Base-by-base conservation (phyloP, 768 basidiomycete species). In the Erythrobasidium yunnanense region DNA sequence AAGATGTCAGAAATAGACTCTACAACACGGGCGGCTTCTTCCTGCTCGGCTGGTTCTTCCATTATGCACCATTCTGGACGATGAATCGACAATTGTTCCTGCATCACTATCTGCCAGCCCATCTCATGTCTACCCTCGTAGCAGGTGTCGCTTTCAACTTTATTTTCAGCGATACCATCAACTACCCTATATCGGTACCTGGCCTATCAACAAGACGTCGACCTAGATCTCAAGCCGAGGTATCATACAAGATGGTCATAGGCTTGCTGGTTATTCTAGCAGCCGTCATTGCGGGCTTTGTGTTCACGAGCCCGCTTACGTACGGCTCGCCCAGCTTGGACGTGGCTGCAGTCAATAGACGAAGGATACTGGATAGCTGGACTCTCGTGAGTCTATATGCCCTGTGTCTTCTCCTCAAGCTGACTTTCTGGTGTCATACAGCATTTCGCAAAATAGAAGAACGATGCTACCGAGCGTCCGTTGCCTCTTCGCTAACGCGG, bases 1-100 rank as follows among this genome's bases (percentile, higher is more conserved):
- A 69, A 97, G 93, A 86, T 67, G 84, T 90, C 27, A 89, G 91
- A 54, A 91, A 93, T 74, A 85, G 95, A 34, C 80, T 97, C 11
- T 89, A 91, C 84, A 92, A 97, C 75, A 91, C 90, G 50, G 83
- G 88, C 25, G 90, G 93, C 22, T 95, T 96, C 81, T 97, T 99
- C 83, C 77, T 91, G 58, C 78, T 91, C 30, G 83, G 93, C 25
- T 99, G 95, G 95, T 86, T 82, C 13, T 88, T 88, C 62, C 95
- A 99, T 76, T 99, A 95, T 78, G 79, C 87, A 73, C 95, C 95
- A 4, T 99, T 97, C 82, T 99, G 89, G 85, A 81, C 96, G 27
- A 93, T 99, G 90, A 86, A 82, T 73, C 87, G 95, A 38, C 95
- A 99, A 73, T 81, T 92, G 27, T 99, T 99, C 81, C 79, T 99